These are phyloP conservation scores for Trametopsis cervina DNA, from an alignment of 768 basidiomycete species.

Conservation along the genomic window DNA sequence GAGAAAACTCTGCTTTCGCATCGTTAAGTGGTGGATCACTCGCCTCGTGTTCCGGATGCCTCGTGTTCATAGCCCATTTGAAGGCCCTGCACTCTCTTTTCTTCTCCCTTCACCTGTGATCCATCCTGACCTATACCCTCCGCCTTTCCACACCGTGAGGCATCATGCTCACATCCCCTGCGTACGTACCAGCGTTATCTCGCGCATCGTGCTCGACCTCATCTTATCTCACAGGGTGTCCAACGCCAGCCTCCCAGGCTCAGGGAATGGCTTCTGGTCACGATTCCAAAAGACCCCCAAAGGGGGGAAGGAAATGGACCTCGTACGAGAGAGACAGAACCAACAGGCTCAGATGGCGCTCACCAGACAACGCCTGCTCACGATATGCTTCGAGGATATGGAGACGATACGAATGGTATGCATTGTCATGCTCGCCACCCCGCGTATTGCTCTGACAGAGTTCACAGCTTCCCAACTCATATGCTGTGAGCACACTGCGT, in stretches of 20 bases:
- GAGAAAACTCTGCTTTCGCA: too few relatives aligned
- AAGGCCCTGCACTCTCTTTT: constrained; percentile 9
- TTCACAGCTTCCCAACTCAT: constrained; percentile 60
- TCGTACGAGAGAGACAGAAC: constrained; percentile 34
- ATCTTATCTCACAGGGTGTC: constrained; percentile 41
- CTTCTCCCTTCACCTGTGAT: constrained; percentile 8
- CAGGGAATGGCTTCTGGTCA: constrained; percentile 40
- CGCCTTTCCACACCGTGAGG: constrained; percentile 12
- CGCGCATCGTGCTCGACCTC: constrained; percentile 26
- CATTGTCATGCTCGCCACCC: constrained; percentile 8
- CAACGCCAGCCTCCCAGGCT: constrained; percentile 48
- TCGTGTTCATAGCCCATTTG: constrained; percentile 15
- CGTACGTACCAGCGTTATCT: constrained; percentile 40
- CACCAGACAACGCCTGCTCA: constrained; percentile 68
- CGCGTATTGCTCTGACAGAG: constrained; percentile 7
- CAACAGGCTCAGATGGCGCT: constrained; percentile 49
- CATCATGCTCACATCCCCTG: constrained; percentile 74
- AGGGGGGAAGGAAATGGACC: constrained; percentile 54
- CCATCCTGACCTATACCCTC: constrained; percentile 4
- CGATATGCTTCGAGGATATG: constrained; percentile 78
- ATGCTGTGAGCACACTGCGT: constrained; percentile 37
- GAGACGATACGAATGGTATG: constrained; percentile 74
- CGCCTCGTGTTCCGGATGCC: constrained; percentile 25
- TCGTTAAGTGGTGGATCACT: background rate
- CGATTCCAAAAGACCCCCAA: constrained; percentile 54